phyloP scores from a whole-genome alignment of 139 green algal species.

The Gonium pectorale region DNA sequence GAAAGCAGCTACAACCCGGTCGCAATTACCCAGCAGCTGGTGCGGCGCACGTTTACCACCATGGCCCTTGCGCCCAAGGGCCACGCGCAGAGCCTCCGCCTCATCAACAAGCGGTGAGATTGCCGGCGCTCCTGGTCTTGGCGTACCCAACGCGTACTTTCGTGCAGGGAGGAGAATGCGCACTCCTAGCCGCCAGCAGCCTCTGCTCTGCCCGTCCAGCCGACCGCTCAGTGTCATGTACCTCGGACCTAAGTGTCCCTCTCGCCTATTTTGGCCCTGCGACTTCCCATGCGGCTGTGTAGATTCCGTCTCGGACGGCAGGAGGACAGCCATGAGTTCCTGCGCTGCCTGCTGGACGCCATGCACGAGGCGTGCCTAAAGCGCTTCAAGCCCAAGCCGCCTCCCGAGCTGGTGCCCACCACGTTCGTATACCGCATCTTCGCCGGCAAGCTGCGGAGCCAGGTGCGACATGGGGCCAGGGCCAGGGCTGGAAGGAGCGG shows the following conservation, averaged over 20 bases:
- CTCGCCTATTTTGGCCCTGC: no score
- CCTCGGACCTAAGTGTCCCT: no score
- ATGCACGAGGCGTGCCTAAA: slow-evolving; percentile 86
- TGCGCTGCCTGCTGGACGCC: slow-evolving; percentile 89
- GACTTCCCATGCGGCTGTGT: no score
- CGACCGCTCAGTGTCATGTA: no score
- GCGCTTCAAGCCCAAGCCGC: slow-evolving; percentile 61
- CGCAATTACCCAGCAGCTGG: slow-evolving; percentile 63
- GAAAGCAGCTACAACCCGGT: slow-evolving; percentile 62
- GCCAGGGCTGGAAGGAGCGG: neutral
- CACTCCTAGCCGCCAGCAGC: no score
- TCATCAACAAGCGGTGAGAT: slow-evolving; percentile 69
- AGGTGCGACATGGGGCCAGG: slow-evolving; percentile 61
- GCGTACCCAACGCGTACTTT: neutral
- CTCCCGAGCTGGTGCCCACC: slow-evolving; percentile 73
- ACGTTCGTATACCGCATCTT: slow-evolving; percentile 94
- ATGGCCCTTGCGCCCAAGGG: slow-evolving; percentile 53
- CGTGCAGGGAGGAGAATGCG: no score
- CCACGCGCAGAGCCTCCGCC: slow-evolving; percentile 63
- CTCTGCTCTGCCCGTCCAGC: no score
- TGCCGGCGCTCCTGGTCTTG: neutral
- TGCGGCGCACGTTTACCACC: slow-evolving; percentile 50
- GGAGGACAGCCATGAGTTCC: slow-evolving; percentile 94
- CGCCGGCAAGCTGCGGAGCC: slow-evolving; percentile 86
- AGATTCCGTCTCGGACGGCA: slow-evolving; percentile 90